Conservation (phyloP, 768 basidiomycete species). For the Boletus edulis region DNA sequence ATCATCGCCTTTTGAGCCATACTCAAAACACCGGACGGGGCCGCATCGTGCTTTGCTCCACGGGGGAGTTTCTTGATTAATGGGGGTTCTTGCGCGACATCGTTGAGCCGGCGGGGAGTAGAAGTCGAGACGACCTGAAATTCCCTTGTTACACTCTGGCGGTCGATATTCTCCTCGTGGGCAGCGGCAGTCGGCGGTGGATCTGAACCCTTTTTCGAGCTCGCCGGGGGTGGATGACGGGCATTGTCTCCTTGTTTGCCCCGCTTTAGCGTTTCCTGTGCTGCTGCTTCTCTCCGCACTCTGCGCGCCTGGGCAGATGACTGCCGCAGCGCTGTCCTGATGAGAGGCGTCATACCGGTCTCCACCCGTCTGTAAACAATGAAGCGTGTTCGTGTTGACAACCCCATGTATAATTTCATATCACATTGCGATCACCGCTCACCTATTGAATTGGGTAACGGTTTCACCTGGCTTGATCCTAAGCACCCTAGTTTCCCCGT, state of each 20-base stretch:
- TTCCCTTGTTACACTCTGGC: constrained; percentile 36
- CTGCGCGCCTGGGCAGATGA: constrained; percentile 53
- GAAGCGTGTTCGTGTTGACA: constrained; percentile 4
- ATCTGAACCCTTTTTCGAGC: constrained; percentile 14
- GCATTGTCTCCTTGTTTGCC: constrained; percentile 7
- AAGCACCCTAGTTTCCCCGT: constrained; percentile 28
- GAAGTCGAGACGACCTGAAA: constrained; percentile 51
- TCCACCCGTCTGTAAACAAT: constrained; percentile 62
- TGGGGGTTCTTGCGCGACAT: constrained; percentile 69
- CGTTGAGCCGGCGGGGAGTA: constrained; percentile 64
- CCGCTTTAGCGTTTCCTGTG: constrained; percentile 18
- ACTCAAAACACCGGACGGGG: constrained; percentile 50
- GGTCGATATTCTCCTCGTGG: constrained; percentile 20
- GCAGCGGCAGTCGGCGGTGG: constrained; percentile 9
- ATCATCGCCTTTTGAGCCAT: constrained; percentile 78
- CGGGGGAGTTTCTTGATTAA: constrained; percentile 56
- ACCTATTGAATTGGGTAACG: constrained; percentile 76
- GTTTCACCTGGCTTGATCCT: constrained; percentile 67
- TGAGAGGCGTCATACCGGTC: constrained; percentile 61
- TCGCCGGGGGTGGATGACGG: constrained; percentile 6
- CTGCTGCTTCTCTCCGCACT: constrained; percentile 33
- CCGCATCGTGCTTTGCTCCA: constrained; percentile 32
- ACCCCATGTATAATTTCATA: constrained; percentile 7
- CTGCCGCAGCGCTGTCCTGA: constrained; percentile 57
- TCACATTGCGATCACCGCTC: constrained; percentile 21